Conservation (phyloP, 169 alveolate species). For the Plasmodium cynomolgi region DNA sequence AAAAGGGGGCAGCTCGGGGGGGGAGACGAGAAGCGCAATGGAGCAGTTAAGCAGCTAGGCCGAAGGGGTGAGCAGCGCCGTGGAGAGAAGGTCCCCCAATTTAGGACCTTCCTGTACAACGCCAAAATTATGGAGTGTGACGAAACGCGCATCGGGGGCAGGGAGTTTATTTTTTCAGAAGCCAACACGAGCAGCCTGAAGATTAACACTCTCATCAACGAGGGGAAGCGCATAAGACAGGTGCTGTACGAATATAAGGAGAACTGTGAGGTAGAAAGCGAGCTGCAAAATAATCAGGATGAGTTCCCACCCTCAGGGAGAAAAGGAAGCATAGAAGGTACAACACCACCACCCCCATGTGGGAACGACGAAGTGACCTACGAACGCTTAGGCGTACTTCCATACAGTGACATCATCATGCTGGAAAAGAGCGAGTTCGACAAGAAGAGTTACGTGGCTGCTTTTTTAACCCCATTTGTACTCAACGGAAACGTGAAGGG, state of each 20-base stretch:
- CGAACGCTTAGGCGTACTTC: constrained; percentile 23
- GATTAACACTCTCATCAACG: constrained; percentile 31
- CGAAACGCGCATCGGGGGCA: constrained; percentile 13
- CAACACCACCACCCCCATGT: not conserved
- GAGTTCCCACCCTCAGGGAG: not conserved
- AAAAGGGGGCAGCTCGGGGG: not conserved
- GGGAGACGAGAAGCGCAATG: no score
- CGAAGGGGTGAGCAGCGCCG: not conserved
- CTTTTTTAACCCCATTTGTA: constrained; percentile 50
- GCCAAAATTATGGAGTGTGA: constrained; percentile 60
- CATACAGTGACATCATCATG: constrained; percentile 54
- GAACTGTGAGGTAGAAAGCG: not conserved
- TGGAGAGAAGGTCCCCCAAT: not conserved
- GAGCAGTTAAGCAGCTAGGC: not conserved
- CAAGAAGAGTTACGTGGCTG: constrained; percentile 15
- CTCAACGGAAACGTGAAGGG: constrained; percentile 41
- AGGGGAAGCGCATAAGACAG: constrained; percentile 35
- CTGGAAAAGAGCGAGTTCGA: constrained; percentile 1
- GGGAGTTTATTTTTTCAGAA: constrained; percentile 46
- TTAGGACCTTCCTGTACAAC: constrained; percentile 38
- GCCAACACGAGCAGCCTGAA: not conserved
- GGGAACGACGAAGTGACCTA: constrained; percentile 12
- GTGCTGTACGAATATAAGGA: constrained; percentile 32
- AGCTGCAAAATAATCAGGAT: not conserved
- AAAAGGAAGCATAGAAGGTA: not conserved